Evolutionary conservation across 73 alveolate species (phyloP), one percentile per base, ranked within the genome.

Genomic region (Uronychia setigera): DNA sequence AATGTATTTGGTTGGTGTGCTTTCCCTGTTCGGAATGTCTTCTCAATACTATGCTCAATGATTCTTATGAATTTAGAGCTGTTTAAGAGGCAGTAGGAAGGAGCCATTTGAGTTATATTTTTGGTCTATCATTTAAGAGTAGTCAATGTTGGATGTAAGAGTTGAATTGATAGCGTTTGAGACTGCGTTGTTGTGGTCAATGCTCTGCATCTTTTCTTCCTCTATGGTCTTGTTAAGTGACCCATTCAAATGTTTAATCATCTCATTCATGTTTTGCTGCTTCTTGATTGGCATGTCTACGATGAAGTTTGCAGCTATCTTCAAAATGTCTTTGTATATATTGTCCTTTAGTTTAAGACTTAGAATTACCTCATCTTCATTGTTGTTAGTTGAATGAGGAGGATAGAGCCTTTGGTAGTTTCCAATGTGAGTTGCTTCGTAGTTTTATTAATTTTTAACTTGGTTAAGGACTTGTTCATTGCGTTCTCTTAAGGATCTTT

Each of bases 381-480:
- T 5, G 67, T 91, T 79, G 19, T 25, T 33, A n/a, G n/a, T n/a
- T n/a, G n/a, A n/a, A n/a, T n/a, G n/a, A 33, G 14, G 32, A 27
- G 96, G 96, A 76, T 76, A 91, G 27, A 86, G 81, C 31, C 80
- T 29, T 27, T 77, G 81, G 35, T 76, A 91, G 57, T 80, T 80
- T 25, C 96, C 96, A 80, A 74, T 29, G 80, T 91, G 85, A 31
- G 76, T 83, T 29, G 26, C 32, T 77, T 91, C 93, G 77, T 75
- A 91, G 35, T 46, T 67, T 0, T 86, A 92, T 59, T 46, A 19
- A 11, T 46, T 46, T 46, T 19, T 46, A 19, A 46, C n/a, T 5
- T 19, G 5, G n/a, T 11, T 46, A 19, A 46, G 67, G 67, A 19
- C 19, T 46, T 46, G 67, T 19, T 46, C 67, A 19, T 34, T 57